phyloP scores from a whole-genome alignment of 257 asterid genomes.

The Coffea eugenioides region DNA sequence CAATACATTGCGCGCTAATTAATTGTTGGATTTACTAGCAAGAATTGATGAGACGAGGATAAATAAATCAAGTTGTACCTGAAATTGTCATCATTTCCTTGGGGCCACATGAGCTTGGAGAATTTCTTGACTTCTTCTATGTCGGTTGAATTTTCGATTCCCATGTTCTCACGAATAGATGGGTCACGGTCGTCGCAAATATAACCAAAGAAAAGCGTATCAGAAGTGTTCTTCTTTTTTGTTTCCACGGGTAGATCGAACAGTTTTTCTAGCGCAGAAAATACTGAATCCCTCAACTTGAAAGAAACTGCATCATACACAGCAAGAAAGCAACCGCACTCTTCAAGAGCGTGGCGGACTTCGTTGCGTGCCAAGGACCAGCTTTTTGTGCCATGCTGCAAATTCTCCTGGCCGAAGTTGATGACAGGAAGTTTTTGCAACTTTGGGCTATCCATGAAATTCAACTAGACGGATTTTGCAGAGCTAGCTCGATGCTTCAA shows the following conservation, averaged over 20 bases:
- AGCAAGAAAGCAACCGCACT: not conserved
- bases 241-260: conserved; percentile 1
- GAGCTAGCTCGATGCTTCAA: not conserved
- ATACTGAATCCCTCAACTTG: not conserved
- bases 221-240: not conserved
- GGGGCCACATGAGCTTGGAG: conserved; percentile 60
- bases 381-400: not conserved
- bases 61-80: not conserved
- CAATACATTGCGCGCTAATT: not conserved
- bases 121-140: conserved; percentile 31
- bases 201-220: conserved; percentile 13
- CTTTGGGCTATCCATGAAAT: not conserved
- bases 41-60: not conserved
- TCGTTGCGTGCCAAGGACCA: not conserved
- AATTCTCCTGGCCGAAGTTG: not conserved
- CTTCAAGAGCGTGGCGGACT: not conserved
- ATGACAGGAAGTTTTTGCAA: conserved; percentile 8
- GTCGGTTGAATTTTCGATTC: conserved; percentile 47
- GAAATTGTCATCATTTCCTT: conserved; percentile 11
- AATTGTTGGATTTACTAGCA: not conserved
- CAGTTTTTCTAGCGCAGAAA: not conserved
- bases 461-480: not conserved
- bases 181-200: conserved; percentile 40
- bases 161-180: conserved; percentile 61
- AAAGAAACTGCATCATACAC: not conserved